A percentile compares a stretch with the other conserved stretches of the same genome.
phyloP scores from a whole-genome alignment of 371 early-diverging fungal genomes.

The Paraphysoderma sedebokerense region DNA sequence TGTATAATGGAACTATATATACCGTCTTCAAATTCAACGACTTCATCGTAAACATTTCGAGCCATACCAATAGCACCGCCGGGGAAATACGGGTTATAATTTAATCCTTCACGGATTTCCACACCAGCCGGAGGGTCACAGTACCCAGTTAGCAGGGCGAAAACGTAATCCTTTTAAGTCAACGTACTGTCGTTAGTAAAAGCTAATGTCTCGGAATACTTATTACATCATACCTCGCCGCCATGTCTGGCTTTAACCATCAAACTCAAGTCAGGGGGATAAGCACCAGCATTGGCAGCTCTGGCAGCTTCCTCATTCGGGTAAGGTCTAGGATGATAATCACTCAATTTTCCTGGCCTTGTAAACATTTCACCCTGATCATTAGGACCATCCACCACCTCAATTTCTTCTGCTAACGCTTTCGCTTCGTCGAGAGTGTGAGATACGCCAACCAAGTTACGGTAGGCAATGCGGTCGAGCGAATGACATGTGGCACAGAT shows the following conservation, averaged over 20 bases:
- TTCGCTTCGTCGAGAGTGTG: slow-evolving; percentile 87
- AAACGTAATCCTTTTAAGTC: slow-evolving; percentile 65
- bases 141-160: slow-evolving; percentile 88
- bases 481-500: slow-evolving; percentile 96
- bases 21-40: slow-evolving; percentile 93
- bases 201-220: slow-evolving; percentile 6
- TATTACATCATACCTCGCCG: slow-evolving; percentile 46
- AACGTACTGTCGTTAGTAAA: neutral
- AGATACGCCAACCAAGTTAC: slow-evolving; percentile 82
- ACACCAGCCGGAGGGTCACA: slow-evolving; percentile 92
- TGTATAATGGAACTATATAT: neutral
- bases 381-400: slow-evolving; percentile 87
- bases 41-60: slow-evolving; percentile 76
- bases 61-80: slow-evolving; percentile 98
- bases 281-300: slow-evolving; percentile 89
- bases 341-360: slow-evolving; percentile 91
- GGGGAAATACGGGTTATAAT: slow-evolving; percentile 98
- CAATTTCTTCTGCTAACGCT: slow-evolving; percentile 80
- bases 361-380: slow-evolving; percentile 83
- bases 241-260: slow-evolving; percentile 92
- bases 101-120: slow-evolving; percentile 80
- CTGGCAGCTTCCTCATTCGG: slow-evolving; percentile 94
- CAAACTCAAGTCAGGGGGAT: slow-evolving; percentile 90
- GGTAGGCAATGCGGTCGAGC: slow-evolving; percentile 78
- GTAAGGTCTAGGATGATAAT: slow-evolving; percentile 85